These are phyloP conservation scores for Macrophomina tecta DNA, from an alignment of 2,329 filamentous ascomycete genomes.

Conservation along the genomic window DNA sequence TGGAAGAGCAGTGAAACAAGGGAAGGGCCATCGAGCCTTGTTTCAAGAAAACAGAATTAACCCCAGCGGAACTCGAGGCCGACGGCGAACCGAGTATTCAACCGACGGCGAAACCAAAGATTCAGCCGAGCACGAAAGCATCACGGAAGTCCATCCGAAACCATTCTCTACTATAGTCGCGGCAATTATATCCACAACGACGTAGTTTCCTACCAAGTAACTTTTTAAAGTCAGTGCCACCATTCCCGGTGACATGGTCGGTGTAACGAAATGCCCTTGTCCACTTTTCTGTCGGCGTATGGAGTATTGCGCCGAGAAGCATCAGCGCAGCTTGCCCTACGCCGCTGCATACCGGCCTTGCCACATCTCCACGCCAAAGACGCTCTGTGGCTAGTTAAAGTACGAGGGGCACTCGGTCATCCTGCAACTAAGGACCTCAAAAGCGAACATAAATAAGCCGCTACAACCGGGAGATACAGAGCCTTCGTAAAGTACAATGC, in stretches of 20 bases:
- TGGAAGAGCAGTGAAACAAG: neutral
- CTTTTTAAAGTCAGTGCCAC: neutral
- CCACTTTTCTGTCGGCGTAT: neutral
- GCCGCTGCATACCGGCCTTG: neutral
- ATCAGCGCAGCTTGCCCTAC: neutral
- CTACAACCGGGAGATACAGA: too few species aligned
- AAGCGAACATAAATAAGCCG: too few species aligned
- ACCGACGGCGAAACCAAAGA: neutral
- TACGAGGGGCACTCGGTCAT: too few species aligned
- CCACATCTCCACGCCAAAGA: too few species aligned
- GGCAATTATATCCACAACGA: neutral
- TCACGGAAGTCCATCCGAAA: neutral
- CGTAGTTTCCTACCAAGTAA: neutral
- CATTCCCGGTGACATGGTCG: neutral
- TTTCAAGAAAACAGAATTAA: neutral
- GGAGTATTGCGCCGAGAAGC: neutral
- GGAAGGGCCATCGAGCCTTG: neutral
- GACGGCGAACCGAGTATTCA: too few species aligned
- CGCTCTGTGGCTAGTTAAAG: too few species aligned
- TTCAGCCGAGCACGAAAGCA: slow-evolving; percentile 1
- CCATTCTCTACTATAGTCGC: neutral
- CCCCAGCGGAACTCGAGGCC: neutral
- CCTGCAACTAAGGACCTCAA: too few species aligned
- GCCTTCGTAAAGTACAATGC: too few species aligned
- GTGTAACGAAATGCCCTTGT: neutral